A percentile compares a stretch with the other conserved stretches of the same genome.
These are phyloP conservation scores for Pyrenochaeta sp. DNA, from an alignment of 2,329 filamentous ascomycete genomes.

Conservation along the genomic window DNA sequence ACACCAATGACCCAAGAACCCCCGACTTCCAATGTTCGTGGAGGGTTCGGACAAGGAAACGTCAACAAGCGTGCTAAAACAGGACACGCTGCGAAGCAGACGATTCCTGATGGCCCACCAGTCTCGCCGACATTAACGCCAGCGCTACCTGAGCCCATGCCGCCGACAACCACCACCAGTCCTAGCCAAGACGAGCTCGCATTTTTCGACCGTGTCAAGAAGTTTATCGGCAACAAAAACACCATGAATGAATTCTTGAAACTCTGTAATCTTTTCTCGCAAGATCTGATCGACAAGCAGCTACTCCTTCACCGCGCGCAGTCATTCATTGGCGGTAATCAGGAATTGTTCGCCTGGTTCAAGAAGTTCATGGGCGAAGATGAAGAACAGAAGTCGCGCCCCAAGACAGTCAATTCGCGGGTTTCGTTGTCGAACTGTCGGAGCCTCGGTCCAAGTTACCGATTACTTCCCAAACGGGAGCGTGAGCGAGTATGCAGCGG, in stretches of 20 bases:
- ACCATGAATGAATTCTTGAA: constrained; percentile 97
- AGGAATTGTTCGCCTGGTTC: constrained; percentile 89
- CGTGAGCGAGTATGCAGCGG: constrained; percentile 91
- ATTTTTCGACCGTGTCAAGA: constrained; percentile 97
- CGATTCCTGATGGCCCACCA: constrained; percentile 65
- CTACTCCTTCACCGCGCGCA: constrained; percentile 83
- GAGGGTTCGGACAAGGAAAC: constrained; percentile 38
- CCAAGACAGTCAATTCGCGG: constrained; percentile 78
- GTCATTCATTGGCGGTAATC: constrained; percentile 85
- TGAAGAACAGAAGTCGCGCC: constrained; percentile 58
- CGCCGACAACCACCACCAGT: constrained; percentile 75
- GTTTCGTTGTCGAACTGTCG: constrained; percentile 96
- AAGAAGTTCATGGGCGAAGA: constrained; percentile 83
- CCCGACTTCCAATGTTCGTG: constrained; percentile 43
- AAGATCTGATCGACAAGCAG: constrained; percentile 88
- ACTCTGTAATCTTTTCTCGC: constrained; percentile 92
- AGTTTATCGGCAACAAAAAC: constrained; percentile 90
- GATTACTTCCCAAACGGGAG: constrained; percentile 88
- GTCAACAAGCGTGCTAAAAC: constrained; percentile 72
- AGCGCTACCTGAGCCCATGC: constrained; percentile 84
- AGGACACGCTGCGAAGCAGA: constrained; percentile 68
- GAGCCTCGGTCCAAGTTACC: constrained; percentile 94
- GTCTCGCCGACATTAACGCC: constrained; percentile 90
- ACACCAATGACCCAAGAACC: constrained; percentile 43
- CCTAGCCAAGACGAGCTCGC: constrained; percentile 84